Percentiles rank a stretch among this genome's conserved stretches.
Conservation (phyloP, 192 early-diverging fungal genomes). For the Coemansia sp. region DNA sequence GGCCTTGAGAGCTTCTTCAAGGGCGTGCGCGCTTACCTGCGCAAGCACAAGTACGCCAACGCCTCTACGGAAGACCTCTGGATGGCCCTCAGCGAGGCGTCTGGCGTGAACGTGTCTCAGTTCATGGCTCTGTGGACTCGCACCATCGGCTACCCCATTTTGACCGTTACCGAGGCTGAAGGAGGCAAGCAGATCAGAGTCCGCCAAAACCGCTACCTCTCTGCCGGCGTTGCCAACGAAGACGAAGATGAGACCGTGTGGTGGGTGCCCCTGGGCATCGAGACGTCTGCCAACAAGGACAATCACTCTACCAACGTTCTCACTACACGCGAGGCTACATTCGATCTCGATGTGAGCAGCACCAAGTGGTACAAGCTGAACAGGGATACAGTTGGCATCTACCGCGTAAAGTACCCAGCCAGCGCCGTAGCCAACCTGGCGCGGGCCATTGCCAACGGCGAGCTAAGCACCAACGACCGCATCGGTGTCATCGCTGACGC, state of each 20-base stretch:
- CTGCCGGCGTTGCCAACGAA: constrained; percentile 66
- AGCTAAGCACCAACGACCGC: constrained; percentile 73
- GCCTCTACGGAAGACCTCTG: constrained; percentile 88
- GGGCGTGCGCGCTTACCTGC: constrained; percentile 73
- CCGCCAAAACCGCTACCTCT: constrained; percentile 81
- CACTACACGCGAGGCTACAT: constrained; percentile 43
- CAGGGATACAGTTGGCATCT: constrained; percentile 75
- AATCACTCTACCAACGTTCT: constrained; percentile 33
- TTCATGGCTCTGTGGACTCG: constrained; percentile 91
- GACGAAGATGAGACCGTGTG: constrained; percentile 79
- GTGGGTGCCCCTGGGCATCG: constrained; percentile 82
- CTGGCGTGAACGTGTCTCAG: constrained; percentile 73
- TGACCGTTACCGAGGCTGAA: constrained; percentile 64
- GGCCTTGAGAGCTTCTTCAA: constrained; percentile 68
- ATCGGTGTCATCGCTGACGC: constrained; percentile 83
- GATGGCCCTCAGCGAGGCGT: constrained; percentile 73
- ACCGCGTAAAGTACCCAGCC: constrained; percentile 76
- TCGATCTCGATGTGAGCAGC: constrained; percentile 54
- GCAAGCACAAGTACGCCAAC: constrained; percentile 81
- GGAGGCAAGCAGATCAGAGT: constrained; percentile 54
- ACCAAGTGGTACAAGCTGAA: constrained; percentile 83
- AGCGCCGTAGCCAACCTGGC: constrained; percentile 58
- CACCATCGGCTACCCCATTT: constrained; percentile 81
- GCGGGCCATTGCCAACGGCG: constrained; percentile 54
- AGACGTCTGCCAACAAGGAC: constrained; percentile 26